Conservation (phyloP, 2,329 filamentous ascomycete genomes). For the Lasiodiplodia citricola region DNA sequence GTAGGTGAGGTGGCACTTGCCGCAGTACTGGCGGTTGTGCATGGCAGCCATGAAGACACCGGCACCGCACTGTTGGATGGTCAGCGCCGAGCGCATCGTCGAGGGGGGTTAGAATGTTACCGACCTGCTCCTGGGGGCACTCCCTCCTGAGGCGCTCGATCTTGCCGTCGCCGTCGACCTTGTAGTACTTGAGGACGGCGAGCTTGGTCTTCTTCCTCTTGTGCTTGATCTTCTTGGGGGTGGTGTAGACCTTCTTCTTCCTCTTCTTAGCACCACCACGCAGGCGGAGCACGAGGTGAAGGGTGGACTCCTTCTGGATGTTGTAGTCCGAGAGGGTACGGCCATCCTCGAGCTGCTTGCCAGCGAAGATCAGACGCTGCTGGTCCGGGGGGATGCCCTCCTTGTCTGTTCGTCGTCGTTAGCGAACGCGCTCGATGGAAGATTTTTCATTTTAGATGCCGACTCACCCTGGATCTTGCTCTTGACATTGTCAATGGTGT, state of each 20-base stretch:
- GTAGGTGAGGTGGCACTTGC: conserved; percentile 73
- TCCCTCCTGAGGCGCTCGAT: conserved; percentile 98
- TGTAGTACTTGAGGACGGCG: conserved; percentile 99
- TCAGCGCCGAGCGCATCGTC: neutral
- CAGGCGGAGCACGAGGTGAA: conserved; percentile 96
- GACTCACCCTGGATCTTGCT: conserved; percentile 79
- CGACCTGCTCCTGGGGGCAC: conserved; percentile 80
- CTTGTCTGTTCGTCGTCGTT: conserved; percentile 77
- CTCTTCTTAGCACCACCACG: conserved; percentile 98
- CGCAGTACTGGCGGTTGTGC: conserved; percentile 99
- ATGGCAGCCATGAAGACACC: conserved; percentile 99
- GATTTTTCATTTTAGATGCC: neutral
- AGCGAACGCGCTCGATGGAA: neutral
- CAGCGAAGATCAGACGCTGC: conserved; percentile 99
- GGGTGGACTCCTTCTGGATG: conserved; percentile 99
- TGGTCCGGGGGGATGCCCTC: conserved; percentile 99
- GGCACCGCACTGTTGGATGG: conserved; percentile 78
- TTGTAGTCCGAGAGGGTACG: conserved; percentile 99
- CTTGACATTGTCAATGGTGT: conserved; percentile 99
- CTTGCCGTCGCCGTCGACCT: conserved; percentile 99
- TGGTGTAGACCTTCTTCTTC: conserved; percentile 99
- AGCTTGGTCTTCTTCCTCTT: conserved; percentile 99
- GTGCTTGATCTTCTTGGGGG: conserved; percentile 99
- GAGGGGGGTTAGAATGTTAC: conserved; percentile 61
- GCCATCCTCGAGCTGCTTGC: conserved; percentile 99